These are phyloP conservation scores for Ilyonectria robusta DNA, from an alignment of 2,329 filamentous ascomycete genomes.

Conservation along the genomic window DNA sequence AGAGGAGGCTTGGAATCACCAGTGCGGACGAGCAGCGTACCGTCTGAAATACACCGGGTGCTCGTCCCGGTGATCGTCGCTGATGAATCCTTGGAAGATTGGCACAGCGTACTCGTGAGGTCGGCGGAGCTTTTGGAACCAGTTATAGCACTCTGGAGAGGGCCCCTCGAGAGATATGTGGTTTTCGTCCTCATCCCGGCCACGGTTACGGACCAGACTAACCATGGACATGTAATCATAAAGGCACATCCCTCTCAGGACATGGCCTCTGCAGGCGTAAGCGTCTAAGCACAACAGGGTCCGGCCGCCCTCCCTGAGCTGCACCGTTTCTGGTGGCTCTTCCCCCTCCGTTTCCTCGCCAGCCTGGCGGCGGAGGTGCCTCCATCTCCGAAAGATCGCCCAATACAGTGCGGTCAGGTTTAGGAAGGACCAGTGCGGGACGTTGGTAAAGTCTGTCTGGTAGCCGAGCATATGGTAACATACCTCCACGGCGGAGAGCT, in stretches of 20 bases:
- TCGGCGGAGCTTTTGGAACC: conserved; percentile 26
- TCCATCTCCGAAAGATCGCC: too few species aligned
- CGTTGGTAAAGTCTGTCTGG: too few species aligned
- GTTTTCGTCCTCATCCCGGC: conserved; percentile 13
- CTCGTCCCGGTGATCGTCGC: conserved; percentile 28
- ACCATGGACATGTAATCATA: conserved; percentile 25
- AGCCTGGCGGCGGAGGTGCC: too few species aligned
- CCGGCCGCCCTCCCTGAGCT: too few species aligned
- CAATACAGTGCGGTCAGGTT: too few species aligned
- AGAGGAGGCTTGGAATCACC: too few species aligned
- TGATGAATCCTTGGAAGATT: conserved; percentile 28
- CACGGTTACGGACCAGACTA: conserved; percentile 14
- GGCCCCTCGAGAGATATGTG: conserved; percentile 13
- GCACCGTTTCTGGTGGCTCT: too few species aligned
- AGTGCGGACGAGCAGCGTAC: neutral
- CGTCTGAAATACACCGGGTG: conserved; percentile 31
- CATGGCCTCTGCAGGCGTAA: neutral
- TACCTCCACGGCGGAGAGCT: too few species aligned
- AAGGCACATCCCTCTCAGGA: conserved; percentile 7
- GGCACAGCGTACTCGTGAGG: conserved; percentile 22
- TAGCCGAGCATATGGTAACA: too few species aligned
- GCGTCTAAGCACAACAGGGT: too few species aligned
- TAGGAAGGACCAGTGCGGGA: too few species aligned
- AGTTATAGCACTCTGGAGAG: conserved; percentile 8
- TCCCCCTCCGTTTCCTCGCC: too few species aligned